Evolutionary conservation across 2,329 filamentous ascomycete genomes (phyloP).

Genomic region (Hypoxylon sp.): DNA sequence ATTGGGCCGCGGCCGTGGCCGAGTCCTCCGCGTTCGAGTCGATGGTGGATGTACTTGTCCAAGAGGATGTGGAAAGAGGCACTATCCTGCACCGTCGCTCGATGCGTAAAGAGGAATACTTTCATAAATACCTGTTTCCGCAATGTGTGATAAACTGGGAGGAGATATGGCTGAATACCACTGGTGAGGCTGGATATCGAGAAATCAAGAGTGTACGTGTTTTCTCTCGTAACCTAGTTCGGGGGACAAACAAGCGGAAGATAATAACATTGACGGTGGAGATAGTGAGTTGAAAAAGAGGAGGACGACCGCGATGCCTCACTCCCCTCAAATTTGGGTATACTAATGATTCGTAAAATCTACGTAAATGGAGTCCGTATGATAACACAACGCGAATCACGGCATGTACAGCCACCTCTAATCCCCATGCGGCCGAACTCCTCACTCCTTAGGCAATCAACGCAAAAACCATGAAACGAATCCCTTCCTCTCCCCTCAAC

Average conservation of each 20-base stretch:
- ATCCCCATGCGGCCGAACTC: not conserved
- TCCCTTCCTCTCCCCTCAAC: not conserved
- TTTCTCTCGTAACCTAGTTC: too few species aligned
- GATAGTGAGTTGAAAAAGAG: too few species aligned
- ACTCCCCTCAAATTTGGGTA: too few species aligned
- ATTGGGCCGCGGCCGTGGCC: conserved; percentile 33
- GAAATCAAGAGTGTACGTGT: too few species aligned
- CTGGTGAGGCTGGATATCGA: too few species aligned
- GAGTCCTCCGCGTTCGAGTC: conserved; percentile 23
- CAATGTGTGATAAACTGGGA: too few species aligned
- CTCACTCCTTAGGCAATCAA: not conserved
- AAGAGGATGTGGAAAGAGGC: conserved; percentile 23
- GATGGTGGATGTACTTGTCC: conserved; percentile 31
- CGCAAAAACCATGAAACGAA: not conserved
- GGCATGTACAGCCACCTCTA: not conserved
- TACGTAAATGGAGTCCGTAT: not conserved
- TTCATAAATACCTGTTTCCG: conserved; percentile 3
- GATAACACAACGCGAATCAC: not conserved
- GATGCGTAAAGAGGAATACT: conserved; percentile 2
- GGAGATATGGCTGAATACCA: too few species aligned
- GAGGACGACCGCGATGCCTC: too few species aligned
- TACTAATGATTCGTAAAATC: too few species aligned
- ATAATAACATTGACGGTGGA: too few species aligned
- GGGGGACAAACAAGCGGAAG: too few species aligned
- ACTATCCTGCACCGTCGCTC: conserved; percentile 7